Conservation (phyloP, 345 rosid species). For the Gossypium herbaceum region DNA sequence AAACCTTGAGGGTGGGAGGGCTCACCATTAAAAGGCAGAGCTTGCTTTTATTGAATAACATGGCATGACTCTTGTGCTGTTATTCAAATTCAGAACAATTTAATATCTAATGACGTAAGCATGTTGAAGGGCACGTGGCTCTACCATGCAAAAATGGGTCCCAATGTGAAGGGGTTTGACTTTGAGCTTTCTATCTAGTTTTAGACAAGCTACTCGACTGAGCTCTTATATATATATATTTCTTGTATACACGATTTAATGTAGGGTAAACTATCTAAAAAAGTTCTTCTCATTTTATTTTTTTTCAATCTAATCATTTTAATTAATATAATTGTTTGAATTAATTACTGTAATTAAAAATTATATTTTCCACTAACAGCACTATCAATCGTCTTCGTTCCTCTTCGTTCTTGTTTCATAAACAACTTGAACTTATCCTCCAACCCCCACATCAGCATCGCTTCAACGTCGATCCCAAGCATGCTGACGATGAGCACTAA, state of each 20-base stretch:
- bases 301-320: too few relatives aligned
- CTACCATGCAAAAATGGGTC: slow-evolving; percentile 25
- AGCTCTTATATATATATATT: too few relatives aligned
- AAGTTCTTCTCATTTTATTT: too few relatives aligned
- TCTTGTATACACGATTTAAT: too few relatives aligned
- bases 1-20: slow-evolving; percentile 9
- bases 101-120: slow-evolving; percentile 15
- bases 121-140: slow-evolving; percentile 31
- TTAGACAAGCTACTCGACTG: neutral
- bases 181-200: neutral
- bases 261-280: too few relatives aligned
- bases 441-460: too few relatives aligned
- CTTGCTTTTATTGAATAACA: slow-evolving; percentile 26
- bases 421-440: too few relatives aligned
- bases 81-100: slow-evolving; percentile 21
- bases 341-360: too few relatives aligned
- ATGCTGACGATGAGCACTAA: too few relatives aligned
- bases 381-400: slow-evolving; percentile 47
- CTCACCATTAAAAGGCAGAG: neutral
- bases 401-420: too few relatives aligned
- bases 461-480: too few relatives aligned
- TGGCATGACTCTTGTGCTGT: slow-evolving; percentile 37
- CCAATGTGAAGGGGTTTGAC: neutral
- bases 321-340: too few relatives aligned
- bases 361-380: slow-evolving; percentile 29